Evolutionary conservation across 2,329 filamentous ascomycete species (phyloP), one percentile per base, ranked within the genome.

Genomic region (Trichoderma simmonsii): DNA sequence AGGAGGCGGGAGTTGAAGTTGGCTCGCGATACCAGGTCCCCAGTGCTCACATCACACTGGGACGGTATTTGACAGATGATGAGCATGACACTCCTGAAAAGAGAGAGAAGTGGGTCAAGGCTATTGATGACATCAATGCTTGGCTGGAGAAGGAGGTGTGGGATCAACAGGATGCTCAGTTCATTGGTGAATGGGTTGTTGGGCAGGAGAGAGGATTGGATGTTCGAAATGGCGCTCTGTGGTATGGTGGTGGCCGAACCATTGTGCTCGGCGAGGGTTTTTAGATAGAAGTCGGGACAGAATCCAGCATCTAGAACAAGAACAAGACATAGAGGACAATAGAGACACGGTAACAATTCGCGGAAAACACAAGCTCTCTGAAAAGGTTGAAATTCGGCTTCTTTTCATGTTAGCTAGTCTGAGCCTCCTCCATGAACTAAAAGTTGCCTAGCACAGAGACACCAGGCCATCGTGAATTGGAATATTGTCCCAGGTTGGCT

Each of bases 1-100:
- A 85, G 60, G 83, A 83, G 4, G 86, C 89, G 0, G 93, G 92
- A 1, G 84, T 95, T n/a, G 82, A 87, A 18, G 86, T 97, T 39
- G 91, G 86, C 26, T 93, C 92, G 67, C 87, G 95, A 71, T 98
- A 98, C 79, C 90, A 95, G 28, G 93, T 97, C 2, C 95, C 95
- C 2, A 95, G 92, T 61, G 94, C 93, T 18, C 95, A 98, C 83
- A 88, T 98, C 78, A 98, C 95, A 0, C 88, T 98, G 71, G 95
- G 89, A 0, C 86, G 95, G 4, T 98, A 96, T 79, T 86, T 97
- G 57, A 87, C 86, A 11, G 86, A 89, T 54, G 83, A 86, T 14
- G 93, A 95, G 74, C 88, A 91, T 76, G 85, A 86, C 48, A 86
- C 86, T 8, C 83, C 84, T 1, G 84, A 84, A 72, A 89, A 88